Evolutionary conservation across 768 basidiomycete species (phyloP).

Genomic region (Cyathus striatus): DNA sequence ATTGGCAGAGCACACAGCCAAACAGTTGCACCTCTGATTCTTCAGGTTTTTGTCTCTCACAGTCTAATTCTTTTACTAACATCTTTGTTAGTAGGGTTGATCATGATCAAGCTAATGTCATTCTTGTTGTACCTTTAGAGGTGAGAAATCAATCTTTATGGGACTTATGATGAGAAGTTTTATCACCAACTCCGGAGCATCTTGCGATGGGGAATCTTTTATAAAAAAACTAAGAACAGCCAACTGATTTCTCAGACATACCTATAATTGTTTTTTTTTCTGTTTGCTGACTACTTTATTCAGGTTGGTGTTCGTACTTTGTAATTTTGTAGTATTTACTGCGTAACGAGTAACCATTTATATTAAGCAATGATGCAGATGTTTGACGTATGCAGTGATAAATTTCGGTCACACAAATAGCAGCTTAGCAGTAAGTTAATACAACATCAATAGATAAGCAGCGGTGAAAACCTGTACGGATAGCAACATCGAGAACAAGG

Average conservation of each 20-base stretch:
- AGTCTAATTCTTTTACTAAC: conserved; percentile 2
- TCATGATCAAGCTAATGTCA: no score
- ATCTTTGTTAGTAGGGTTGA: no score
- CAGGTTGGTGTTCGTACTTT: not conserved
- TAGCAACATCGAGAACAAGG: no score
- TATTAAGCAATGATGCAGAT: no score
- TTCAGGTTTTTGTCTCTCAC: conserved; percentile 8
- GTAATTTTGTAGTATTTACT: no score
- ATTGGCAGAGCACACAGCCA: conserved; percentile 66
- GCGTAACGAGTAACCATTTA: no score
- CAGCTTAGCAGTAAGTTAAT: no score
- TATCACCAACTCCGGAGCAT: conserved; percentile 40
- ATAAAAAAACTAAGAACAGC: conserved; percentile 59
- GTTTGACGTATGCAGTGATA: no score
- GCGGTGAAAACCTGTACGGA: no score
- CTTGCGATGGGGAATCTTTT: conserved; percentile 37
- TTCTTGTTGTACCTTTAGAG: no score
- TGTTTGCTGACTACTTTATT: not conserved
- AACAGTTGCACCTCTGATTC: conserved; percentile 61
- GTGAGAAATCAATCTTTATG: conserved; percentile 13
- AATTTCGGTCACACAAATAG: no score
- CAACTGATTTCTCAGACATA: conserved; percentile 36
- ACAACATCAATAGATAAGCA: no score
- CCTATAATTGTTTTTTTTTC: not conserved
- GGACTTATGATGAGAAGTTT: conserved; percentile 45